Evolutionary conservation across 2,329 filamentous ascomycete species (phyloP), one percentile per base, ranked within the genome.

Genomic region (Ceratocystis lukuohia): DNA sequence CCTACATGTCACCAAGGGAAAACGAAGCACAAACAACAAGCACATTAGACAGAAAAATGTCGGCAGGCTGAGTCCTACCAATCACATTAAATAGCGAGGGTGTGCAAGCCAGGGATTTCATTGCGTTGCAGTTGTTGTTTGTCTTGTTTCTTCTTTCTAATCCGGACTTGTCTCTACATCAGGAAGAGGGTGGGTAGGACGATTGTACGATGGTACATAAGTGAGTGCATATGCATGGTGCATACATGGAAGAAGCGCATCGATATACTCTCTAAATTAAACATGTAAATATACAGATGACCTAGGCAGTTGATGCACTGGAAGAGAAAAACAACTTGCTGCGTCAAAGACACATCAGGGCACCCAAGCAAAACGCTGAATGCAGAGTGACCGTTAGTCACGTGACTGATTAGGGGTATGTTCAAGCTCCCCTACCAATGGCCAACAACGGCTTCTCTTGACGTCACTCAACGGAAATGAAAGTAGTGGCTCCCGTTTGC

Each of bases 151-250:
- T 53, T 10, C 37, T 41, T 41, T 41, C 37, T 41, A 41, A 41
- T 41, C 22, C 48, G 48, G 48, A 20, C 48, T 53, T 53, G 48
- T 53, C 48, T 53, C 20, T 53, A 20, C 22, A 20, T 53, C 48
- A 22, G 48, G 48, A 10, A 25, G n/a, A 25, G 48, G 6, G 5
- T 53, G 20, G 10, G 48, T 53, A 25, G 48, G 48, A 53, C 48
- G 22, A 28, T 48, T 8, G 37, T 41, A 44, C 33, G 56, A 30
- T 50, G 46, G 62, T 20, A 45, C 37, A 62, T 61, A 15, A 62
- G 12, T 25, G 61, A 41, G 33, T 61, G 59, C 61, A 46, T 68
- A 46, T 62, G 22, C 61, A 57, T 53, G 57, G 20, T 50, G 48
- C 22, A 28, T 22, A 25, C 12, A 20, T 53, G 48, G 1, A 53